Evolutionary conservation across 306 rosid species (phyloP), one percentile per base, ranked within the genome.

Genomic region (Mimosa pudica): DNA sequence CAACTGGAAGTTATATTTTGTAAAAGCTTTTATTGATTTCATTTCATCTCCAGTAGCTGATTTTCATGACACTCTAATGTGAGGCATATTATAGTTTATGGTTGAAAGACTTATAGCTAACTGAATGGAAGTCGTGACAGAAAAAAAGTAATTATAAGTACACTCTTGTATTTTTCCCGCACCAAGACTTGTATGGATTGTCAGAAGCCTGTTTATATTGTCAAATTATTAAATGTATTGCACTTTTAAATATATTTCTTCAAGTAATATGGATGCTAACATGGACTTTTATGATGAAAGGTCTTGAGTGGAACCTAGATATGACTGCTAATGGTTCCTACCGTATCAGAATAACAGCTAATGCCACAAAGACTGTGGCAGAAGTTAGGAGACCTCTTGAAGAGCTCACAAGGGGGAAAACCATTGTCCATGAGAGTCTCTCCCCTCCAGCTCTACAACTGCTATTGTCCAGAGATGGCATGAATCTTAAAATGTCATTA

Each of bases 361-460:
- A 89, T 87, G 99, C 98, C 70, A 96, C 99, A 44, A 89, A 70
- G 86, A 88, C 75, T 2, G 92, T 96, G 60, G 97, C 98, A 33
- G 93, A 93, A 76, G 81, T 88, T 74, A 89, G 99, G 80, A 86
- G 89, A 74, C 96, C 82, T 57, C 86, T 91, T 66, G 99, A 96
- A 84, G 93, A 87, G 84, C 89, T 93, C 41, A 75, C 87, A 63
- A 88, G 90, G 71, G 99, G 99, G 80, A 90, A 85, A 85, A 83
- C 84, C 49, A 76, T 96, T 48, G 84, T 83, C 18, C 79, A 93
- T 32, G 75, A 78, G 61, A 84, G 88, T 83, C 89, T 93, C 78
- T 86, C 91, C 64, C 97, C 98, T 64, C 72, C 87, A 68, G 84
- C 88, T 84, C 70, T 93, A 60, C 96, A 87, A 84, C 87, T 82